A percentile compares a stretch with the other conserved stretches of the same genome.
phyloP scores from a whole-genome alignment of 257 asterid genomes.

The Solanum phureja region DNA sequence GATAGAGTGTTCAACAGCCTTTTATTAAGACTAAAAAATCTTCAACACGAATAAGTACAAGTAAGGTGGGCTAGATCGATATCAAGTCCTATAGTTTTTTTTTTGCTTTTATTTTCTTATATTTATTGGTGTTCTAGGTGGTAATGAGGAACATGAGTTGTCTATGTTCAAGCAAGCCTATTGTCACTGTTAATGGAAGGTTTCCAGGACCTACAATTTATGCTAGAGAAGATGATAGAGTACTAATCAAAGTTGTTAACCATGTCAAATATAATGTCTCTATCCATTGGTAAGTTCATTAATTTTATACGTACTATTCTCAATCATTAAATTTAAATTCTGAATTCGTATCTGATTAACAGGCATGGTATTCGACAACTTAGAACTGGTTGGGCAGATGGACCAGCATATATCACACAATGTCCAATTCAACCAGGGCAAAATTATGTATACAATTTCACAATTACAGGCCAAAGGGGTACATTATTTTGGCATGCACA shows the following conservation, averaged over 20 bases:
- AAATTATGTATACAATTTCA: slow-evolving; percentile 64
- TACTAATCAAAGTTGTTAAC: slow-evolving; percentile 65
- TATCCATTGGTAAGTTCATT: slow-evolving; percentile 58
- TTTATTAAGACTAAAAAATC: background rate
- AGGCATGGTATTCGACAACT: slow-evolving; percentile 91
- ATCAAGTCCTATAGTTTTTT: too few species aligned
- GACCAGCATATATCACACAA: slow-evolving; percentile 90
- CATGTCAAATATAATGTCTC: slow-evolving; percentile 78
- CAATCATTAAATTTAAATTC: background rate
- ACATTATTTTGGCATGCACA: slow-evolving; percentile 91
- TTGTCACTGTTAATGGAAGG: slow-evolving; percentile 66
- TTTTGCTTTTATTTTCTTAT: background rate
- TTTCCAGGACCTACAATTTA: slow-evolving; percentile 86
- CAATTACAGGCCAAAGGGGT: slow-evolving; percentile 87
- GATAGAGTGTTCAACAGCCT: background rate
- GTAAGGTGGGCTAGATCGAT: background rate
- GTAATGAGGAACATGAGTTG: slow-evolving; percentile 48
- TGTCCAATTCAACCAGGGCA: slow-evolving; percentile 84
- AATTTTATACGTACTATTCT: background rate
- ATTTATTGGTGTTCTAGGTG: slow-evolving; percentile 30
- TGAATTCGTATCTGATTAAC: background rate
- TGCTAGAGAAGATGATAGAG: slow-evolving; percentile 70
- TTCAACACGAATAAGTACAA: background rate
- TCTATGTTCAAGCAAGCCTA: slow-evolving; percentile 57
- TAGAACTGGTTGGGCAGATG: slow-evolving; percentile 92